These are phyloP conservation scores for Antrodiella citrinella DNA, from an alignment of 768 basidiomycete species.

Conservation along the genomic window DNA sequence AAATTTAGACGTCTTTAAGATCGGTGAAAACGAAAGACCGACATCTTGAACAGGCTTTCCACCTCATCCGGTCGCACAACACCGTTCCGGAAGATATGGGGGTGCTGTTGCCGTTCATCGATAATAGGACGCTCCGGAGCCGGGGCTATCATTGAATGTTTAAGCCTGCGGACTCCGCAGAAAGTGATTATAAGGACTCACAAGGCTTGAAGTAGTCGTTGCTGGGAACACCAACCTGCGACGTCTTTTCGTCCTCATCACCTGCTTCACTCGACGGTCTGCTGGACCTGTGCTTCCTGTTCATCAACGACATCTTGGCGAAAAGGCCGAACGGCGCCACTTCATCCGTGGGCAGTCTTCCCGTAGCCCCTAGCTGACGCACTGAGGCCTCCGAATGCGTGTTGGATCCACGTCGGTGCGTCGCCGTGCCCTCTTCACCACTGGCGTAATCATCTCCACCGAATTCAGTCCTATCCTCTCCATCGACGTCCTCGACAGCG, in stretches of 20 bases:
- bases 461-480: conserved; percentile 25
- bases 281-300: conserved; percentile 11
- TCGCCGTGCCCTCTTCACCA: conserved; percentile 8
- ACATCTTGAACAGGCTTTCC: conserved; percentile 70
- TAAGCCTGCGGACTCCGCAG: conserved; percentile 24
- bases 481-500: conserved; percentile 7
- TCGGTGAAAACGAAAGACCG: neutral
- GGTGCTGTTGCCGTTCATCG: conserved; percentile 39
- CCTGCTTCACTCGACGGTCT: conserved; percentile 22
- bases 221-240: conserved; percentile 54
- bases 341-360: conserved; percentile 22
- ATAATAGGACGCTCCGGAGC: conserved; percentile 27
- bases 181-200: conserved; percentile 23
- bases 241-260: conserved; percentile 34
- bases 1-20: neutral
- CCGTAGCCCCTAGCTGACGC: conserved; percentile 12
- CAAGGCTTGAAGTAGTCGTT: conserved; percentile 61
- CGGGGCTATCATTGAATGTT: conserved; percentile 20
- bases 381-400: conserved; percentile 1
- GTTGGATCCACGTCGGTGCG: neutral
- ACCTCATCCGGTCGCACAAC: conserved; percentile 59
- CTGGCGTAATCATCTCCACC: conserved; percentile 21
- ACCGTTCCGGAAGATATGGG: conserved; percentile 57
- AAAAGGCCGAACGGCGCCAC: conserved; percentile 72
- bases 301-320: conserved; percentile 48